Percentiles rank a stretch among this genome's conserved stretches.
phyloP scores from a whole-genome alignment of 192 early-diverging fungal species.

The Coemansia reversa region DNA sequence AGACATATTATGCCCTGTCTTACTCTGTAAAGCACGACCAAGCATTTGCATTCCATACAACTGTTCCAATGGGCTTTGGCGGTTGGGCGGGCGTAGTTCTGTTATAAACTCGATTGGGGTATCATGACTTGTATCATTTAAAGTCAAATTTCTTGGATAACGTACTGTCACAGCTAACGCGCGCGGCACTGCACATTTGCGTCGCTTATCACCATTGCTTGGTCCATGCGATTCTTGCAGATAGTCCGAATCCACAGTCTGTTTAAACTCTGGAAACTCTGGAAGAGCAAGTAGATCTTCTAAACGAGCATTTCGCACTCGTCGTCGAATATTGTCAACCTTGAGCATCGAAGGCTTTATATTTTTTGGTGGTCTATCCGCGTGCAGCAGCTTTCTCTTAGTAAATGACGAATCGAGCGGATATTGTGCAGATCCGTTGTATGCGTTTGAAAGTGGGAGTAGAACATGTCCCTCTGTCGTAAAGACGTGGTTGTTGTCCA shows the following conservation, averaged over 20 bases:
- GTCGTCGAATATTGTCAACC: constrained; percentile 25
- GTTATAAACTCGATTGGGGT: not conserved
- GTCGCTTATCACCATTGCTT: not conserved
- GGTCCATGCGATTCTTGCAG: not conserved
- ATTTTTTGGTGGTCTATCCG: constrained; percentile 13
- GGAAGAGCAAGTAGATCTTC: constrained; percentile 33
- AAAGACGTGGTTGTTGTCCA: constrained; percentile 81
- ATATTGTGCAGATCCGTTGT: constrained; percentile 32
- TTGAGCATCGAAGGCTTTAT: constrained; percentile 21
- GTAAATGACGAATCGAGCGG: constrained; percentile 31
- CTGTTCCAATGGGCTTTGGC: constrained; percentile 33
- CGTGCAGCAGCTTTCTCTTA: constrained; percentile 30
- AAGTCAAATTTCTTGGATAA: not conserved
- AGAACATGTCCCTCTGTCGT: constrained; percentile 68
- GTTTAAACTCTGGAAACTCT: not conserved
- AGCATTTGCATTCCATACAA: constrained; percentile 26
- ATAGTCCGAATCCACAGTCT: no score
- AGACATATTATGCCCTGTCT: not conserved
- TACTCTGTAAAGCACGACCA: constrained; percentile 16
- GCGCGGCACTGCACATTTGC: constrained; percentile 28
- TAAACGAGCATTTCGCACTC: constrained; percentile 16
- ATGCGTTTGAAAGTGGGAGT: constrained; percentile 33
- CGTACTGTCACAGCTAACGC: not conserved
- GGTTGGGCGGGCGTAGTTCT: constrained; percentile 1
- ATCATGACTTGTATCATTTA: not conserved